These are phyloP conservation scores for Phaffia rhodozyma DNA, from an alignment of 1,284 basidiomycete species.

Conservation along the genomic window DNA sequence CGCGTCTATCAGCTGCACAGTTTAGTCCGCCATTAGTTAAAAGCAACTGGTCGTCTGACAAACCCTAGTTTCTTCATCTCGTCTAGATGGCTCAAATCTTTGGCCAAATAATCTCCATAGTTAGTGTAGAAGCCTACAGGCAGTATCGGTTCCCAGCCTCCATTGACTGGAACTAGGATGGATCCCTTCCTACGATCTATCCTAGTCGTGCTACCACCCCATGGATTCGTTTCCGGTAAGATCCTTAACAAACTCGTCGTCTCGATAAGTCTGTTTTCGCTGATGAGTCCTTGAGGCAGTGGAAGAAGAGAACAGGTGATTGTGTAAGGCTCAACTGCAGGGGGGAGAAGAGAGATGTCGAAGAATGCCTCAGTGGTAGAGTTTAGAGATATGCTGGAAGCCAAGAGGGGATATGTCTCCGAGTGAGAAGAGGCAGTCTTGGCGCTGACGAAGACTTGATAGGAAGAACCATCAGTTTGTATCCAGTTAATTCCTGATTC, in stretches of 20 bases:
- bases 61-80: conserved; percentile 49
- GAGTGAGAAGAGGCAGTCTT: neutral
- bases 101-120: conserved; percentile 49
- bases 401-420: conserved; percentile 32
- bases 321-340: conserved; percentile 41
- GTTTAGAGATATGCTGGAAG: conserved; percentile 44
- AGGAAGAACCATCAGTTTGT: neutral
- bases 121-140: conserved; percentile 62
- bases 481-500: neutral
- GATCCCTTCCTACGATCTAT: conserved; percentile 58
- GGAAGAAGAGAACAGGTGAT: conserved; percentile 40
- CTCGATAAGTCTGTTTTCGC: conserved; percentile 39
- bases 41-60: neutral
- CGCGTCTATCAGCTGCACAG: too few relatives aligned
- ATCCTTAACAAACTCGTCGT: conserved; percentile 43
- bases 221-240: conserved; percentile 42
- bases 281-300: conserved; percentile 16
- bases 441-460: neutral
- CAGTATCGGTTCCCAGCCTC: conserved; percentile 48
- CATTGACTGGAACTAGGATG: conserved; percentile 46
- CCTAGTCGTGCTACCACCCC: conserved; percentile 46
- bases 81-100: conserved; percentile 35
- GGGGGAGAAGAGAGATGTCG: conserved; percentile 39
- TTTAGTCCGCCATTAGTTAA: too few relatives aligned
- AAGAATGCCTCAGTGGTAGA: conserved; percentile 44